Conservation (phyloP, 768 basidiomycete species). For the Rickenella mellea region DNA sequence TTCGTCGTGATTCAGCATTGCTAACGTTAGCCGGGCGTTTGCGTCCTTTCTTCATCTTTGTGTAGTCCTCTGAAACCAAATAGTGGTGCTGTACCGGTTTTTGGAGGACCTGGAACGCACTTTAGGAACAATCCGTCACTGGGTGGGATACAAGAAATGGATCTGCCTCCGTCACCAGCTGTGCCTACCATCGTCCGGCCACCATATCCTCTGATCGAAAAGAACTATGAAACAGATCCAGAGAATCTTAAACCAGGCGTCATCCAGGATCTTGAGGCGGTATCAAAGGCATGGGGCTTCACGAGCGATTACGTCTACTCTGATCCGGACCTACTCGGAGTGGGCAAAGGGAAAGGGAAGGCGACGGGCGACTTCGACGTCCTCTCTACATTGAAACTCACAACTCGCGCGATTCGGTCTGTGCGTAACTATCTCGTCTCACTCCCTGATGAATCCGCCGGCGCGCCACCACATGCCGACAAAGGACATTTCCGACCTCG, state of each 20-base stretch:
- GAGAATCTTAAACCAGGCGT: constrained; percentile 71
- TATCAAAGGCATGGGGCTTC: constrained; percentile 57
- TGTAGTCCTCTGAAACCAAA: constrained; percentile 35
- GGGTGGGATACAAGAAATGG: constrained; percentile 37
- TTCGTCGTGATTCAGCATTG: not conserved
- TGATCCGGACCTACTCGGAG: constrained; percentile 14
- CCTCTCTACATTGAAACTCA: constrained; percentile 62
- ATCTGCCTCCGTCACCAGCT: constrained; percentile 63
- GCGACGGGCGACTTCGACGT: constrained; percentile 38
- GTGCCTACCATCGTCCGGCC: constrained; percentile 37
- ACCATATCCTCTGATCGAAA: constrained; percentile 44
- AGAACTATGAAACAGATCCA: constrained; percentile 64
- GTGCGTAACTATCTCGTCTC: constrained; percentile 79
- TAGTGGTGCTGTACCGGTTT: constrained; percentile 65
- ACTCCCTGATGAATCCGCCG: constrained; percentile 66
- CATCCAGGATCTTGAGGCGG: constrained; percentile 59
- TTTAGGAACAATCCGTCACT: constrained; percentile 30
- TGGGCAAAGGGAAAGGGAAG: constrained; percentile 12
- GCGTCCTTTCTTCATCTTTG: constrained; percentile 6
- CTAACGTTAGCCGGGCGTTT: constrained; percentile 3
- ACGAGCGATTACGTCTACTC: constrained; percentile 12
- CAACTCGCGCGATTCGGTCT: constrained; percentile 72
- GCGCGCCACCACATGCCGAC: constrained; percentile 35
- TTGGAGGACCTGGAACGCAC: constrained; percentile 48
- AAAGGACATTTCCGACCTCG: constrained; percentile 43